Conservation (phyloP, 2,329 filamentous ascomycete genomes). For the Helotiales sp. region DNA sequence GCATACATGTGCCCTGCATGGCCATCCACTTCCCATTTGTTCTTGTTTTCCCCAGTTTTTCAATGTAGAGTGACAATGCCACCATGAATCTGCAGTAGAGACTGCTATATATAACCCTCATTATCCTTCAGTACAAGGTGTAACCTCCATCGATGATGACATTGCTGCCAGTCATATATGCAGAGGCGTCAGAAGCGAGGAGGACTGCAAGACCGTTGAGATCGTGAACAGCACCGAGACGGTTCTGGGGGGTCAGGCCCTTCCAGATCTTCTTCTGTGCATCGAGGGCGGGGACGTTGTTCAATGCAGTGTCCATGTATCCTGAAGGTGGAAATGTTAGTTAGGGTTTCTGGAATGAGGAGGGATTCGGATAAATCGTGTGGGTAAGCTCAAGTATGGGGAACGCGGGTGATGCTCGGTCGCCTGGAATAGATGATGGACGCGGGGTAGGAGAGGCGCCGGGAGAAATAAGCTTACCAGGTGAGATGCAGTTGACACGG, state of each 20-base stretch:
- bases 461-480: constrained; percentile 34
- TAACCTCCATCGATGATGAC: constrained; percentile 39
- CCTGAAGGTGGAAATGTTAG: constrained; percentile 34
- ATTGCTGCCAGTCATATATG: constrained; percentile 78
- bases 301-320: constrained; percentile 84
- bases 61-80: neutral
- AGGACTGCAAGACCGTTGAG: constrained; percentile 77
- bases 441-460: constrained; percentile 34
- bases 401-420: neutral
- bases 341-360: neutral
- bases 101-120: constrained; percentile 20
- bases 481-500: constrained; percentile 81
- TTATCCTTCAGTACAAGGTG: constrained; percentile 32
- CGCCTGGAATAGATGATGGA: no score
- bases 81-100: no score
- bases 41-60: neutral
- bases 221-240: constrained; percentile 72
- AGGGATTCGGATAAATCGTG: no score
- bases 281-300: constrained; percentile 75
- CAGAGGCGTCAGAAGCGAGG: constrained; percentile 69
- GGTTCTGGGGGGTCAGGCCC: constrained; percentile 69
- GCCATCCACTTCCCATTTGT: neutral
- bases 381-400: no score
- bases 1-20: neutral
- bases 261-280: constrained; percentile 83